Conservation (phyloP, 176 grass and related monocot genomes). For the Musa troglodytarum region DNA sequence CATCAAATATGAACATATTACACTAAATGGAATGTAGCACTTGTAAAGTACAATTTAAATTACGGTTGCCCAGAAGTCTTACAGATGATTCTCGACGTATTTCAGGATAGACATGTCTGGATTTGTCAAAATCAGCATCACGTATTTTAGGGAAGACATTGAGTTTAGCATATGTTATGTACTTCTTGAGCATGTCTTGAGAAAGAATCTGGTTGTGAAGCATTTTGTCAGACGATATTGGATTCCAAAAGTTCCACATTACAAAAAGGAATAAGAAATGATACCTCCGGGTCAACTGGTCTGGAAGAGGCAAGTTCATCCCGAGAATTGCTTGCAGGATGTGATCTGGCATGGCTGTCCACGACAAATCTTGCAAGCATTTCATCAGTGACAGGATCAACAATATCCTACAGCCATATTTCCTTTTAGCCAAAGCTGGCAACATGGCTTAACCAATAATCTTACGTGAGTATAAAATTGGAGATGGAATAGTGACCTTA, state of each 20-base stretch:
- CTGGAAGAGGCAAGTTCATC: slow-evolving; percentile 48
- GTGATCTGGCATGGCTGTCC: slow-evolving; percentile 86
- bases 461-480: background rate
- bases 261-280: background rate
- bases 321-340: slow-evolving; percentile 43
- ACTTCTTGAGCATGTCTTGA: slow-evolving; percentile 98
- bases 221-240: slow-evolving; percentile 13
- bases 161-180: slow-evolving; percentile 87
- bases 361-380: slow-evolving; percentile 99
- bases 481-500: slow-evolving; percentile 44
- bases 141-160: slow-evolving; percentile 92
- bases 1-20: slow-evolving; percentile 7
- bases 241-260: background rate
- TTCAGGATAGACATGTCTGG: slow-evolving; percentile 82
- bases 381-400: slow-evolving; percentile 92
- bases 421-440: slow-evolving; percentile 17
- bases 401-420: slow-evolving; percentile 64
- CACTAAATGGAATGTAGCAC: background rate
- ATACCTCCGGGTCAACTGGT: slow-evolving; percentile 81
- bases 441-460: background rate
- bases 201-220: slow-evolving; percentile 59
- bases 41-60: background rate
- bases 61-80: slow-evolving; percentile 3
- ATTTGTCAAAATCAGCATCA: slow-evolving; percentile 83
- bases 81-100: slow-evolving; percentile 80